Percentiles rank a stretch among this genome's conserved stretches.
phyloP scores from a whole-genome alignment of 176 grass and related monocot species.

The Zea luxurians region DNA sequence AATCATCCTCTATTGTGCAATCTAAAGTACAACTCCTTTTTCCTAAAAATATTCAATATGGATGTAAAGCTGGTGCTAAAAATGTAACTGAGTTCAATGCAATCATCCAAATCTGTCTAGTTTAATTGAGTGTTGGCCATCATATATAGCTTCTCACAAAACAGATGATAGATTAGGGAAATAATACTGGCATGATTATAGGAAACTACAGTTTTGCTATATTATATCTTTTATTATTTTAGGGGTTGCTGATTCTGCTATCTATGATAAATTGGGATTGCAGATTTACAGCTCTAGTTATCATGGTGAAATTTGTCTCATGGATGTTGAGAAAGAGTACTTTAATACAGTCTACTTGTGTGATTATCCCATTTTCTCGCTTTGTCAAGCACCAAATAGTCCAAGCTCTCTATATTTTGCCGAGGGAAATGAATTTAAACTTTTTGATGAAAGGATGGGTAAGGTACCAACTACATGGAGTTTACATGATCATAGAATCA shows the following conservation, averaged over 20 bases:
- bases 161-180: not conserved
- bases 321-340: slow-evolving; percentile 73
- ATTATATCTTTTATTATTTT: not conserved
- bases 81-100: not conserved
- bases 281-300: slow-evolving; percentile 85
- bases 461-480: slow-evolving; percentile 54
- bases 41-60: not conserved
- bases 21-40: not conserved
- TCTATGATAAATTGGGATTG: slow-evolving; percentile 24
- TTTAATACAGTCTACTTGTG: slow-evolving; percentile 59
- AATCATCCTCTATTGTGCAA: not conserved
- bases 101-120: not conserved
- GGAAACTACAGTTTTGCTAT: not conserved
- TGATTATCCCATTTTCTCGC: slow-evolving; percentile 55
- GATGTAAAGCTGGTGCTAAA: not conserved
- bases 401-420: slow-evolving; percentile 60
- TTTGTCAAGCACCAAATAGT: slow-evolving; percentile 55
- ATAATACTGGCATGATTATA: not conserved
- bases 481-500: slow-evolving; percentile 60
- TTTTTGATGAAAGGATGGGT: slow-evolving; percentile 63
- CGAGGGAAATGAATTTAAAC: slow-evolving; percentile 52
- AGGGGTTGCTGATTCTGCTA: not conserved
- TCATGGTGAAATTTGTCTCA: slow-evolving; percentile 64
- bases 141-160: not conserved
- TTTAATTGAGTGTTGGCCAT: not conserved